These are phyloP conservation scores for Mycosphaerella sp. DNA, from an alignment of 2,329 filamentous ascomycete genomes.

Conservation along the genomic window DNA sequence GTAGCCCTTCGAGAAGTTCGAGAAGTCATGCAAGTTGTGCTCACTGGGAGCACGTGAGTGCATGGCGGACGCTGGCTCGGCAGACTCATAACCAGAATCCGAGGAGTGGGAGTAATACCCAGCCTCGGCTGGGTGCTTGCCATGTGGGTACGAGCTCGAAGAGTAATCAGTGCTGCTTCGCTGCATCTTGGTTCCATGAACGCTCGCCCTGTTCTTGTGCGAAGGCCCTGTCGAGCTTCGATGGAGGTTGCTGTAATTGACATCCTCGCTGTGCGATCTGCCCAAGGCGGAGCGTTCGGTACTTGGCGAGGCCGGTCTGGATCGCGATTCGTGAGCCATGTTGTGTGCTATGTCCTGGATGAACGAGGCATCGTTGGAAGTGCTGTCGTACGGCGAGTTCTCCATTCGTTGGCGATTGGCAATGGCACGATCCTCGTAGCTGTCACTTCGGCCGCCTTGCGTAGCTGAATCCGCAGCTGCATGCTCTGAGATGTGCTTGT, in stretches of 20 bases:
- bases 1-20: slow-evolving; percentile 10
- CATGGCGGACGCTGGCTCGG: slow-evolving; percentile 12
- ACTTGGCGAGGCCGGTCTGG: not conserved
- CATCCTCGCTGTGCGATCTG: slow-evolving; percentile 3
- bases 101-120: slow-evolving; percentile 17
- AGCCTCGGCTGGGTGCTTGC: slow-evolving; percentile 5
- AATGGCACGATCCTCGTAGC: not conserved
- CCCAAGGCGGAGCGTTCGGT: not conserved
- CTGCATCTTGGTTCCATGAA: not conserved
- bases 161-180: slow-evolving; percentile 12
- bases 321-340: slow-evolving; percentile 6
- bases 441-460: slow-evolving; percentile 44
- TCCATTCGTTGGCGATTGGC: slow-evolving; percentile 6
- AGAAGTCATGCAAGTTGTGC: slow-evolving; percentile 13
- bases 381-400: slow-evolving; percentile 8
- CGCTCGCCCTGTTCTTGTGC: slow-evolving; percentile 1
- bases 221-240: slow-evolving; percentile 9
- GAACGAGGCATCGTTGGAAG: slow-evolving; percentile 8
- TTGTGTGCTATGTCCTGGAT: slow-evolving; percentile 7
- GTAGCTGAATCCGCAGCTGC: slow-evolving; percentile 54
- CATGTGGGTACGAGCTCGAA: not conserved
- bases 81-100: slow-evolving; percentile 31
- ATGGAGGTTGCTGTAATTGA: not conserved
- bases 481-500: slow-evolving; percentile 58
- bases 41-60: slow-evolving; percentile 26